These are phyloP conservation scores for Cytospora schulzeri DNA, from an alignment of 2,329 filamentous ascomycete species.

Conservation along the genomic window DNA sequence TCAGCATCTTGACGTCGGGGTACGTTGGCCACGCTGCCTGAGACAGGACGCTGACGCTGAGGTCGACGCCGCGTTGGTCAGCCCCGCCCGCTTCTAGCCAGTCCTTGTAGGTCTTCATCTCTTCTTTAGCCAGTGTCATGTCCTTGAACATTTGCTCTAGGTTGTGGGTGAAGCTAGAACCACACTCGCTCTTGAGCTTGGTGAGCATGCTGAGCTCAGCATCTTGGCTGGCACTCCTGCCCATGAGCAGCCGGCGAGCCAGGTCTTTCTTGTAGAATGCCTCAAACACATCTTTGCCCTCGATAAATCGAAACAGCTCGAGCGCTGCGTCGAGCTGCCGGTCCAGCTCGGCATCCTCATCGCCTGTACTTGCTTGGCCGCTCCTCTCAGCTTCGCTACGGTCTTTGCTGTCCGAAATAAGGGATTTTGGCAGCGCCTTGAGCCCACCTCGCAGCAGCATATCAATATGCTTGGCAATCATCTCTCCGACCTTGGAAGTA, in stretches of 20 bases:
- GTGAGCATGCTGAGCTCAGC: slow-evolving; percentile 94
- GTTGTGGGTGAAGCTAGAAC: slow-evolving; percentile 92
- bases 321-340: slow-evolving; percentile 89
- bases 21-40: slow-evolving; percentile 93
- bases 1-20: slow-evolving; percentile 65
- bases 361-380: slow-evolving; percentile 68
- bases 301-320: slow-evolving; percentile 93
- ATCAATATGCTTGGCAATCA: slow-evolving; percentile 98
- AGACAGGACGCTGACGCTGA: slow-evolving; percentile 89
- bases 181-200: slow-evolving; percentile 90
- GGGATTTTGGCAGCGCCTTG: slow-evolving; percentile 74
- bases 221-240: slow-evolving; percentile 88
- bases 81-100: slow-evolving; percentile 55
- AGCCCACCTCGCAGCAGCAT: slow-evolving; percentile 82
- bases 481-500: slow-evolving; percentile 93
- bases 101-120: slow-evolving; percentile 85
- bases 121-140: slow-evolving; percentile 87
- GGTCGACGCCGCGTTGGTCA: slow-evolving; percentile 61
- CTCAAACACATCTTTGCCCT: slow-evolving; percentile 97
- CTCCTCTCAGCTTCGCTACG: slow-evolving; percentile 59
- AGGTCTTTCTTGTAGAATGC: slow-evolving; percentile 99
- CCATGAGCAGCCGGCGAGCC: slow-evolving; percentile 85
- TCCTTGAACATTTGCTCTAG: slow-evolving; percentile 99
- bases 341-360: slow-evolving; percentile 91
- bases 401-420: slow-evolving; percentile 65